Conservation (phyloP, 1,139 yeast species). For the Yamadazyma epiphylla region DNA sequence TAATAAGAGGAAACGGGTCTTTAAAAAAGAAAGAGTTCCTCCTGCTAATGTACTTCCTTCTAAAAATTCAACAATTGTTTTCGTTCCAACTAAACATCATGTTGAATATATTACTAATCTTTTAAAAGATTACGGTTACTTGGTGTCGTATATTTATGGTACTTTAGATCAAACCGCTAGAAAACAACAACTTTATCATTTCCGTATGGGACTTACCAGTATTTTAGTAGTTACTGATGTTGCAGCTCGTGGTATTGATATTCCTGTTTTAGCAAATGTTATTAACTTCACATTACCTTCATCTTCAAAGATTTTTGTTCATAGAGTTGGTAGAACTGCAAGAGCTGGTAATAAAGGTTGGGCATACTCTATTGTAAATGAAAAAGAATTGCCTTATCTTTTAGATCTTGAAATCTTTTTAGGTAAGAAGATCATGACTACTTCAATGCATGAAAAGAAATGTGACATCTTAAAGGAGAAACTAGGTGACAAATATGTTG, state of each 20-base stretch:
- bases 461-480: constrained; percentile 46
- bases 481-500: constrained; percentile 37
- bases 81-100: constrained; percentile 96
- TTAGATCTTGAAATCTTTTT: constrained; percentile 87
- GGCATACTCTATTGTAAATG: constrained; percentile 90
- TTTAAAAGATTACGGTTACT: constrained; percentile 74
- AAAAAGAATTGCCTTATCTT: constrained; percentile 83
- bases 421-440: constrained; percentile 73
- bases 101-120: constrained; percentile 82
- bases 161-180: constrained; percentile 94
- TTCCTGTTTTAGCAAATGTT: constrained; percentile 93
- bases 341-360: constrained; percentile 98
- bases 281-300: constrained; percentile 88
- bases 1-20: constrained; percentile 32
- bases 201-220: constrained; percentile 78
- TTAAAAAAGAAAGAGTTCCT: constrained; percentile 59
- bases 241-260: constrained; percentile 99
- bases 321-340: constrained; percentile 98
- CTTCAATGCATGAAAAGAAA: constrained; percentile 65
- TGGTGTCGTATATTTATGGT: constrained; percentile 89
- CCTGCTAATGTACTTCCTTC: constrained; percentile 83
- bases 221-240: constrained; percentile 94
- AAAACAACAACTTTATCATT: constrained; percentile 80
- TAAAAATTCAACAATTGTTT: constrained; percentile 80
- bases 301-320: constrained; percentile 89